Evolutionary conservation across 2,329 filamentous ascomycete species (phyloP), one percentile per base, ranked within the genome.

Genomic region (Penicillium thymicola): DNA sequence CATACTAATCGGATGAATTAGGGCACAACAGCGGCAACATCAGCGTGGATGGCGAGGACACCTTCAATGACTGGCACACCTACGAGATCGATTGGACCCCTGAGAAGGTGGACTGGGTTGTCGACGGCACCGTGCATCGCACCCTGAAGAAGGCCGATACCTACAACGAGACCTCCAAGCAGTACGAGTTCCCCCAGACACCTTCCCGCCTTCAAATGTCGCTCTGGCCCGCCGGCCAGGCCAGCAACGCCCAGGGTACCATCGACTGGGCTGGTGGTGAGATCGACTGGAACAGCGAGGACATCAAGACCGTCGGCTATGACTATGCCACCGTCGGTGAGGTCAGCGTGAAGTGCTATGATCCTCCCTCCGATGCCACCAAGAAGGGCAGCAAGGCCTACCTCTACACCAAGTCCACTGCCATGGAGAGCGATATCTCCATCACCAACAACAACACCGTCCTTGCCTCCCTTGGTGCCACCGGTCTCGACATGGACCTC

Each of bases 1-100:
- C 6, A 48, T 16, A 40, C 30, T 50, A 25, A 58, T 37, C 18
- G 5, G 2, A 47, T 28, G 16, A 25, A 38, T 21, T n/a, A 63
- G 61, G 63, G 64, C 63, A 65, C 53, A 65, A 67, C 71, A 87
- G 85, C 10, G 80, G 75, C 53, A 93, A 96, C 72, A 84, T 92
- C 46, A 82, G 83, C 21, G 63, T 72, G 18, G 45, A 60, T 2
- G 76, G 80, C 25, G 66, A 81, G 30, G 82, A 95, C 75, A 92
- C 90, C 4, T 92, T 89, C 72, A 73, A 81, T 54, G 85, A 92
- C 66, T 90, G 82, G 73, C 94, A 99, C 80, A 88, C 88, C 38
- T 99, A 97, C 77, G 90, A 93, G 72, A 89, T 99, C 69, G 86
- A 91, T 73, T 99, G 94, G 94, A 89, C 87, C 3, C 90, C 91